Evolutionary conservation across 2,329 filamentous ascomycete species (phyloP).

Genomic region (Pseudopyrenochaeta lycopersici): DNA sequence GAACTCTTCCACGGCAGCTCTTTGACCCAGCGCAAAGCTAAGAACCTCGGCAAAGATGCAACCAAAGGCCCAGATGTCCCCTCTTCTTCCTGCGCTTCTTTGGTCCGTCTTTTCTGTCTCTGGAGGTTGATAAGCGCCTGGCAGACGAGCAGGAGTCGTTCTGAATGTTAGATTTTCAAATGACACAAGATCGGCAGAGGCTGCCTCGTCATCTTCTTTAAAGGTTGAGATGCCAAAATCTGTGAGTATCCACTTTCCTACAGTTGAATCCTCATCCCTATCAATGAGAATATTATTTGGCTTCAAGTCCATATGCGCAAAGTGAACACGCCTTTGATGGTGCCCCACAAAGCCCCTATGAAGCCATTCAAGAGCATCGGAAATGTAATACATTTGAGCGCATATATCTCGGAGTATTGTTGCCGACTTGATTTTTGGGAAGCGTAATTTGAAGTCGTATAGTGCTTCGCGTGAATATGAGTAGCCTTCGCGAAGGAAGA

Average conservation of each 20-base stretch:
- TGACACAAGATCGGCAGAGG: not conserved
- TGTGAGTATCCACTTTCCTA: slow-evolving; percentile 10
- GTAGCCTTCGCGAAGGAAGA: not conserved
- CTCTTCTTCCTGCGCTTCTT: slow-evolving; percentile 8
- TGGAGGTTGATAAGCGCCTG: slow-evolving; percentile 10
- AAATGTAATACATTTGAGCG: not conserved
- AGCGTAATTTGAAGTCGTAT: not conserved
- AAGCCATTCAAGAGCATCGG: not conserved
- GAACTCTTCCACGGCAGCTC: not conserved
- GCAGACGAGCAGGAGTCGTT: not conserved
- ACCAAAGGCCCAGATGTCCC: slow-evolving; percentile 18
- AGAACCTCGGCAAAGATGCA: slow-evolving; percentile 7
- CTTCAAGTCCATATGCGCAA: slow-evolving; percentile 15
- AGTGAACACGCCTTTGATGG: slow-evolving; percentile 3
- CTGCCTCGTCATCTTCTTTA: slow-evolving; percentile 4
- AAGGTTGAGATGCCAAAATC: slow-evolving; percentile 14
- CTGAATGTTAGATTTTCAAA: slow-evolving; percentile 9
- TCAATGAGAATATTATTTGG: slow-evolving; percentile 8
- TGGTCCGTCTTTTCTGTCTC: not conserved
- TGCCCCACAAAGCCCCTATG: not conserved
- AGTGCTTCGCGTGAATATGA: not conserved
- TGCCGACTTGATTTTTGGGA: not conserved
- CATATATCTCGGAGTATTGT: not conserved
- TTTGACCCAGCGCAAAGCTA: not conserved
- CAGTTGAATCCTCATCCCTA: slow-evolving; percentile 1